Evolutionary conservation across 768 basidiomycete genomes (phyloP).

Genomic region (Pisolithus sp.): DNA sequence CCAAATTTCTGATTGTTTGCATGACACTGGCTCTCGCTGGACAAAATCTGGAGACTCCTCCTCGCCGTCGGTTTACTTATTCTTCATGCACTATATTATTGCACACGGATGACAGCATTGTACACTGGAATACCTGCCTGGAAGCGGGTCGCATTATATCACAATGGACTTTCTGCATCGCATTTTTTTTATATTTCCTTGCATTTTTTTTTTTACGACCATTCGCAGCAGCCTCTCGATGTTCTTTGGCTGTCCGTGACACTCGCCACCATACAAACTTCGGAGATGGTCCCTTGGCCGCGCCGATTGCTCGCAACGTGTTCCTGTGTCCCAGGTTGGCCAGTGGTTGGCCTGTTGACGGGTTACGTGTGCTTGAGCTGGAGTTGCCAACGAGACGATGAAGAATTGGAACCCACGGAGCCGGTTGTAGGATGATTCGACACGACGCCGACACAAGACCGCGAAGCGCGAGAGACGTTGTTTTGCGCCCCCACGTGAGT

Average conservation of each 20-base stretch:
- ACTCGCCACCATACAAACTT: conserved; percentile 10
- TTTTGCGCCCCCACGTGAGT: conserved; percentile 44
- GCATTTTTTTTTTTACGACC: conserved; percentile 35
- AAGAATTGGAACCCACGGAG: conserved; percentile 46
- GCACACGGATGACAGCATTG: conserved; percentile 25
- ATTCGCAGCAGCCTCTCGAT: conserved; percentile 16
- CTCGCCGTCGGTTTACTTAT: conserved; percentile 31
- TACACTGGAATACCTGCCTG: conserved; percentile 49
- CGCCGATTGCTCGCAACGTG: conserved; percentile 39
- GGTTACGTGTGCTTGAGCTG: conserved; percentile 16
- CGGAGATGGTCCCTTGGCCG: conserved; percentile 42
- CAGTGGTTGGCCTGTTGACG: conserved; percentile 32
- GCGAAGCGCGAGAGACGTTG: conserved; percentile 46
- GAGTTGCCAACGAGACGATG: conserved; percentile 32
- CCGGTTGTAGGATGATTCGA: conserved; percentile 46
- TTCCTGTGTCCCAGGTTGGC: conserved; percentile 29
- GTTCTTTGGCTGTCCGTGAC: conserved; percentile 21
- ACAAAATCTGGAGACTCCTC: conserved; percentile 20
- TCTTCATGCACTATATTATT: conserved; percentile 31
- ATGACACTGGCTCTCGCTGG: conserved; percentile 1
- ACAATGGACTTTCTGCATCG: conserved; percentile 38
- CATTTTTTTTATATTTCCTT: conserved; percentile 29
- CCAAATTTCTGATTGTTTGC: conserved; percentile 40
- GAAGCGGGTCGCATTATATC: conserved; percentile 52
- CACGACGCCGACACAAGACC: conserved; percentile 72